Conservation (phyloP, 805 yeast species). For the Candida schatavii region DNA sequence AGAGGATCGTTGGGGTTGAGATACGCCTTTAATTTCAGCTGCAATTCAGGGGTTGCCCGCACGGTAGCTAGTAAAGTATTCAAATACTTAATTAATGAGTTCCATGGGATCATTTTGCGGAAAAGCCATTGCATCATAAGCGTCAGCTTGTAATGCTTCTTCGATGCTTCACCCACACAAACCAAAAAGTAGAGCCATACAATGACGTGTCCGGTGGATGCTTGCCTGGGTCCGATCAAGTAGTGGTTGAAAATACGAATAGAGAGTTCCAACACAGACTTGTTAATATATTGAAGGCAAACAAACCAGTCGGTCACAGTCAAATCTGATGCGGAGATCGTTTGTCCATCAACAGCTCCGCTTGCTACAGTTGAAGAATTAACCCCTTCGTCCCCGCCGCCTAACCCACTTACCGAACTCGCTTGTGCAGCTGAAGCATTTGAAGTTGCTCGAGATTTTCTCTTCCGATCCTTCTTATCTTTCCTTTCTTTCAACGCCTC, state of each 20-base stretch:
- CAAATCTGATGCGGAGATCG: conserved; percentile 33
- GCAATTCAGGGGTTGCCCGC: conserved; percentile 22
- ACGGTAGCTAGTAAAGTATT: conserved; percentile 50
- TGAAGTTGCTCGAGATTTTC: conserved; percentile 34
- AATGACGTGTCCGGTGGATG: conserved; percentile 68
- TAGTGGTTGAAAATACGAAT: conserved; percentile 66
- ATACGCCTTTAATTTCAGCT: conserved; percentile 9
- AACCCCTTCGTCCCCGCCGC: conserved; percentile 12
- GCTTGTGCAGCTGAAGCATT: conserved; percentile 7
- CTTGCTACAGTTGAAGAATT: conserved; percentile 15
- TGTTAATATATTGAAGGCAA: conserved; percentile 53
- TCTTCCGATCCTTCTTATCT: conserved; percentile 67
- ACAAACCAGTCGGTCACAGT: conserved; percentile 52
- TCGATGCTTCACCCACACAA: conserved; percentile 57
- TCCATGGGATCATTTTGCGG: conserved; percentile 66
- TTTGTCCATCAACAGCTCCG: conserved; percentile 28
- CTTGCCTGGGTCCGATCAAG: conserved; percentile 65
- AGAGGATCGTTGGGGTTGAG: conserved; percentile 12
- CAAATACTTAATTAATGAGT: conserved; percentile 57
- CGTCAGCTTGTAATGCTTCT: conserved; percentile 43
- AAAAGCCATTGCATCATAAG: conserved; percentile 50
- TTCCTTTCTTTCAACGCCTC: conserved; percentile 69
- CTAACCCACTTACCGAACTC: conserved; percentile 4
- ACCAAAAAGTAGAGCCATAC: conserved; percentile 75
- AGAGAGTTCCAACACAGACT: conserved; percentile 66